Percentiles rank a stretch among this genome's conserved stretches.
Evolutionary conservation across 1,139 yeast genomes (phyloP).

Genomic region (Taphrina betulina): DNA sequence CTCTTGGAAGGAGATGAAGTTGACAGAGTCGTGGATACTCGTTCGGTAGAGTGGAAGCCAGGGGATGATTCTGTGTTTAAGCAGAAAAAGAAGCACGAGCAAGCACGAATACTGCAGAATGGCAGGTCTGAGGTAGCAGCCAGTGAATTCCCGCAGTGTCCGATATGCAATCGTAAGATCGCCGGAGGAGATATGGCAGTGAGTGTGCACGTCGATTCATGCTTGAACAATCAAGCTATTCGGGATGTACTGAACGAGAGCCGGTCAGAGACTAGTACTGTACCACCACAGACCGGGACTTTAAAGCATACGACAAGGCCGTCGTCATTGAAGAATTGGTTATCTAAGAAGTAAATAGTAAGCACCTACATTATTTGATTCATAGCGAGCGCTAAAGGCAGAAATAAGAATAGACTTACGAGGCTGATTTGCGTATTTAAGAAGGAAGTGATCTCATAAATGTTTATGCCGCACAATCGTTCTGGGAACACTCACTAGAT

Average conservation of each 20-base stretch:
- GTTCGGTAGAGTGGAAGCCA: constrained; percentile 1
- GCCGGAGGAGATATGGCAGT: constrained; percentile 1
- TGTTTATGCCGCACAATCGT: no score
- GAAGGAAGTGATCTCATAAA: no score
- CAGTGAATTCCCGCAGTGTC: constrained; percentile 7
- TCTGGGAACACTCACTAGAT: no score
- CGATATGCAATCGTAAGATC: constrained; percentile 19
- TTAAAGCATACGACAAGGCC: no score
- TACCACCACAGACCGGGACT: no score
- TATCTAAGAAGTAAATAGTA: no score
- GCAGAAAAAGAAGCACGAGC: constrained; percentile 17
- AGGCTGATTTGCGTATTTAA: no score
- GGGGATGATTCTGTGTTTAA: constrained; percentile 15
- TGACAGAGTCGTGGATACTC: background rate
- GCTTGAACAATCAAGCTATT: constrained; percentile 23
- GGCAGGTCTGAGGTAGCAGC: background rate
- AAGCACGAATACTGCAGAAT: background rate
- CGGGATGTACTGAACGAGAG: constrained; percentile 16
- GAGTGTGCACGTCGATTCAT: constrained; percentile 8
- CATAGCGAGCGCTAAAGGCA: no score
- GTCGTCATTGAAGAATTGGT: no score
- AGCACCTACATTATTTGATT: no score
- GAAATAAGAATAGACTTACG: no score
- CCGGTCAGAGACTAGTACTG: no score
- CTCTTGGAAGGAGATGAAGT: constrained; percentile 23